Percentiles rank a stretch among this genome's conserved stretches.
Evolutionary conservation across 1,284 basidiomycete genomes (phyloP).

Genomic region (Wolfiporia cocos): DNA sequence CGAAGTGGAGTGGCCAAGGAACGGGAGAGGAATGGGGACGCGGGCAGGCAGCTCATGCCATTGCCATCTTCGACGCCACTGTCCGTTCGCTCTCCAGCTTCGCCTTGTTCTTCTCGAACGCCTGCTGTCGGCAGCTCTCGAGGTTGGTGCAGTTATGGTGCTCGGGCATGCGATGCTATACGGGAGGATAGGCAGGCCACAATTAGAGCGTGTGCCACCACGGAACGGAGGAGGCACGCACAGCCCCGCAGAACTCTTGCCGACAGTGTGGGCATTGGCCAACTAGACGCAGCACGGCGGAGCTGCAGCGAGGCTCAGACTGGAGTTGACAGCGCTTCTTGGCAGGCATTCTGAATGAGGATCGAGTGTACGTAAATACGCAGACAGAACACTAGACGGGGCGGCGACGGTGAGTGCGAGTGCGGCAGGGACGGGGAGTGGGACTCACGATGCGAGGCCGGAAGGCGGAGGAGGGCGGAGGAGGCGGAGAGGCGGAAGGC

Average conservation of each 20-base stretch:
- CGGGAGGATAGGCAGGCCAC: slow-evolving; percentile 8
- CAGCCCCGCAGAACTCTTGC: slow-evolving; percentile 68
- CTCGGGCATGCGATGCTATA: slow-evolving; percentile 77
- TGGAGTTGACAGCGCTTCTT: slow-evolving; percentile 84
- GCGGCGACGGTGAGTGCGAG: slow-evolving; percentile 1
- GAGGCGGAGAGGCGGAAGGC: slow-evolving; percentile 7
- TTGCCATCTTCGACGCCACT: slow-evolving; percentile 79
- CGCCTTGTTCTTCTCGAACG: slow-evolving; percentile 80
- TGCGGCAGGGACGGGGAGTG: not conserved
- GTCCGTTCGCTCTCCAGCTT: slow-evolving; percentile 84
- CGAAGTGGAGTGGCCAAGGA: slow-evolving; percentile 4
- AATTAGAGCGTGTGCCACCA: slow-evolving; percentile 4
- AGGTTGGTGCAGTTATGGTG: slow-evolving; percentile 76
- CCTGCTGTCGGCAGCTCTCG: slow-evolving; percentile 76
- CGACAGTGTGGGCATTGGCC: slow-evolving; percentile 79
- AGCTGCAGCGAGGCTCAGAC: slow-evolving; percentile 62
- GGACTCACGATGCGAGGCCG: slow-evolving; percentile 11
- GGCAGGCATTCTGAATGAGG: slow-evolving; percentile 50
- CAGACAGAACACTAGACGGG: slow-evolving; percentile 5
- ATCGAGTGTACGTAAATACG: slow-evolving; percentile 12
- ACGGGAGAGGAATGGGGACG: slow-evolving; percentile 9
- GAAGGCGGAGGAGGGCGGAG: slow-evolving; percentile 11
- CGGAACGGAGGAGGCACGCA: slow-evolving; percentile 34
- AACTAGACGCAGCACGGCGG: slow-evolving; percentile 73
- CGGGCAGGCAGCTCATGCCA: slow-evolving; percentile 41